A percentile compares a stretch with the other conserved stretches of the same genome.
phyloP scores from a whole-genome alignment of 2,329 filamentous ascomycete species.

The Xylaria sp. region DNA sequence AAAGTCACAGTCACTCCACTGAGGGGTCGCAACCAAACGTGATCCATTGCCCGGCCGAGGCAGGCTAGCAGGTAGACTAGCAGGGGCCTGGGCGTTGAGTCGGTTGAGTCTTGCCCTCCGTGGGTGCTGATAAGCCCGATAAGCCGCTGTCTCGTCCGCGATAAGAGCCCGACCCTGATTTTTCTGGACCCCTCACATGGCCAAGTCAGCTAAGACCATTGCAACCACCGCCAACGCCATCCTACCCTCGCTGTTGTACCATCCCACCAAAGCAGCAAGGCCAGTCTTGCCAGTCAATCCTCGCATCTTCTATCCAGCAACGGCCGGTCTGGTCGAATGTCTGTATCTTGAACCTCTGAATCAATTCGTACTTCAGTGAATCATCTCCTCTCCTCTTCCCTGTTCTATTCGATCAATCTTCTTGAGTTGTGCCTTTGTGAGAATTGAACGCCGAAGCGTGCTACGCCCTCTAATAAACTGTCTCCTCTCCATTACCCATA shows the following conservation, averaged over 20 bases:
- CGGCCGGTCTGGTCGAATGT: background rate
- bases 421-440: background rate
- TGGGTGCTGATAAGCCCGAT: too few species aligned
- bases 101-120: too few species aligned
- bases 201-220: conserved; percentile 35
- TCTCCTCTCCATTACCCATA: background rate
- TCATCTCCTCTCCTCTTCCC: background rate
- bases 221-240: conserved; percentile 18
- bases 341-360: background rate
- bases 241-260: conserved; percentile 5
- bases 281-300: background rate
- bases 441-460: background rate
- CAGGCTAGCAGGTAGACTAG: too few species aligned
- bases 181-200: conserved; percentile 33
- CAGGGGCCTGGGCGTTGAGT: too few species aligned
- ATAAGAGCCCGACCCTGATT: conserved; percentile 26
- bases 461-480: background rate
- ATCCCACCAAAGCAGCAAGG: conserved; percentile 7
- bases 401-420: background rate
- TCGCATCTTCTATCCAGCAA: background rate
- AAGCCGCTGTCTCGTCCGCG: conserved; percentile 3
- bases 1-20: background rate
- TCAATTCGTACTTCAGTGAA: background rate
- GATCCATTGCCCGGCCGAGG: background rate
- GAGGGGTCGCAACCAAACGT: background rate